phyloP scores from a whole-genome alignment of 31 red algal genomes.

The Porphyra umbilicalis region DNA sequence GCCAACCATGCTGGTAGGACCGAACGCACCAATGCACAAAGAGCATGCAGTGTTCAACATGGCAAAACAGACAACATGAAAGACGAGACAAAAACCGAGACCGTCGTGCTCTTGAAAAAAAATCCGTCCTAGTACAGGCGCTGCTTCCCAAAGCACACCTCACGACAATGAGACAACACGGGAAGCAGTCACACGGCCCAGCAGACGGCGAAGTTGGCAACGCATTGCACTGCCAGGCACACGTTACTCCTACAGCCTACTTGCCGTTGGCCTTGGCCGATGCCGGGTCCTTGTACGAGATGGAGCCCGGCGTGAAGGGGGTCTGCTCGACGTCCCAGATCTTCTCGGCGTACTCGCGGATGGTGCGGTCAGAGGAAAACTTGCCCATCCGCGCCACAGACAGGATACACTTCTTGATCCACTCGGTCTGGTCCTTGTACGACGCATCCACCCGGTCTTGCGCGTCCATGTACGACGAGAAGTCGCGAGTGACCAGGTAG shows the following conservation, averaged over 20 bases:
- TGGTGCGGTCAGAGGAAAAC: slow-evolving; percentile 95
- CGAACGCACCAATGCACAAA: too few relatives aligned
- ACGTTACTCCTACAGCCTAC: not conserved
- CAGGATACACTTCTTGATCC: slow-evolving; percentile 84
- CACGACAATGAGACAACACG: not conserved
- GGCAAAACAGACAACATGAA: not conserved
- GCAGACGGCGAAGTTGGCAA: too few relatives aligned
- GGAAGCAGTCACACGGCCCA: not conserved
- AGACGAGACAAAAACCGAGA: not conserved
- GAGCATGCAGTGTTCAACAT: too few relatives aligned
- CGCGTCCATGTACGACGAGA: slow-evolving; percentile 96
- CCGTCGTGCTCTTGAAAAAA: not conserved
- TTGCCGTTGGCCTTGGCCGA: not conserved
- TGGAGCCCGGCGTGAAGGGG: slow-evolving; percentile 83
- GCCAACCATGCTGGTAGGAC: too few relatives aligned
- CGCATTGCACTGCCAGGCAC: not conserved
- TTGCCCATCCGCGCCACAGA: slow-evolving; percentile 85
- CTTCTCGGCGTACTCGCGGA: slow-evolving; percentile 89
- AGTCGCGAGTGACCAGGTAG: slow-evolving; percentile 91
- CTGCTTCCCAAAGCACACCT: not conserved
- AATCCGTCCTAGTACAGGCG: not conserved
- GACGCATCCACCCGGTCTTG: slow-evolving; percentile 77
- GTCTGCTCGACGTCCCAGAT: slow-evolving; percentile 95
- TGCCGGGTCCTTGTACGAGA: slow-evolving; percentile 71
- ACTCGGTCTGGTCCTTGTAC: slow-evolving; percentile 79